These are phyloP conservation scores for Fraxinus sp. DNA, from an alignment of 305 asterid species.

Conservation along the genomic window DNA sequence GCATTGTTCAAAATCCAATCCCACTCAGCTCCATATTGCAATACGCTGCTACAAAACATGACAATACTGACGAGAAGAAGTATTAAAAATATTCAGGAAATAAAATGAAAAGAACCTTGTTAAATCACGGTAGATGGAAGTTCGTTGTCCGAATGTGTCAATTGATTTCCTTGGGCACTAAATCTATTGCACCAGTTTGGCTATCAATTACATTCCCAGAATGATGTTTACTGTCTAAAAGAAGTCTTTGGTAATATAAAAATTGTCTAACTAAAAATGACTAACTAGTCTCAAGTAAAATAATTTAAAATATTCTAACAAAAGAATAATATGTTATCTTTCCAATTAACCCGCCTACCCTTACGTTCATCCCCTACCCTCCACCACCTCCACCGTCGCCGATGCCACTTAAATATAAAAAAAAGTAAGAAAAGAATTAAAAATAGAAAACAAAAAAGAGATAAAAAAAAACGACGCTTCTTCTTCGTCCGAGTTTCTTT, in stretches of 20 bases:
- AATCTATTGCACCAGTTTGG: slow-evolving; percentile 41
- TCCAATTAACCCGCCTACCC: no score
- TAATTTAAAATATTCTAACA: no score
- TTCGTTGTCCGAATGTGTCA: slow-evolving; percentile 85
- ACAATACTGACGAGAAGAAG: not conserved
- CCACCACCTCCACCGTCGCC: no score
- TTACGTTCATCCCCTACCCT: no score
- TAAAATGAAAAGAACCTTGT: slow-evolving; percentile 50
- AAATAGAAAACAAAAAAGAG: no score
- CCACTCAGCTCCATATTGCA: not conserved
- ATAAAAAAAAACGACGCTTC: no score
- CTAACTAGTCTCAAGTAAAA: no score
- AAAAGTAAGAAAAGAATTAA: no score
- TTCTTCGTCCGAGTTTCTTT: not conserved
- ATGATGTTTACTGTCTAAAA: slow-evolving; percentile 16
- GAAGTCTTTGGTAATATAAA: not conserved
- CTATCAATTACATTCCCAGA: slow-evolving; percentile 27
- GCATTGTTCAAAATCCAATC: not conserved
- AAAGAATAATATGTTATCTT: not conserved
- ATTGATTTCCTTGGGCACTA: slow-evolving; percentile 59
- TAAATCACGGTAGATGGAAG: slow-evolving; percentile 90
- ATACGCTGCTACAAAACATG: not conserved
- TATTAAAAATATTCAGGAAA: no score
- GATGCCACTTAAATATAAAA: no score
- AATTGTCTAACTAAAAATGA: not conserved